Evolutionary conservation across 2,329 filamentous ascomycete species (phyloP).

Genomic region (Colletotrichum sp.): DNA sequence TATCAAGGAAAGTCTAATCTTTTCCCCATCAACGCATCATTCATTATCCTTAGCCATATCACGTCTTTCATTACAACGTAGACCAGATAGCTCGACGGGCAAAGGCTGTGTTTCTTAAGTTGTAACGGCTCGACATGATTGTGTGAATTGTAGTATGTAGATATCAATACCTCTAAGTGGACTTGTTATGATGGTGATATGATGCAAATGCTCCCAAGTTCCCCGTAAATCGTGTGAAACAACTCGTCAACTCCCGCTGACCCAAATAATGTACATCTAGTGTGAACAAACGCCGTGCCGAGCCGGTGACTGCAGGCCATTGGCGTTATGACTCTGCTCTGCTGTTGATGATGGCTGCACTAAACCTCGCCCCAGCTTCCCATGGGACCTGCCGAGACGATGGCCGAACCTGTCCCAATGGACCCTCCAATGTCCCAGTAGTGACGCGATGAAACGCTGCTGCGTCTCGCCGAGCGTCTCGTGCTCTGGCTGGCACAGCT

Average conservation of each 20-base stretch:
- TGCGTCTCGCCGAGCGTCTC: slow-evolving; percentile 71
- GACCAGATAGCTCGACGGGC: neutral
- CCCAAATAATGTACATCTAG: slow-evolving; percentile 7
- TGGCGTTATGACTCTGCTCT: neutral
- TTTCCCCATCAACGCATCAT: neutral
- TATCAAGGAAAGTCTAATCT: neutral
- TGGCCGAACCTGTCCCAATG: slow-evolving; percentile 75
- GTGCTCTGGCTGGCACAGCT: slow-evolving; percentile 92
- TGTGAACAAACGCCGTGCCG: neutral
- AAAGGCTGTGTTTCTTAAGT: neutral
- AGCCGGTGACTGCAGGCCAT: neutral
- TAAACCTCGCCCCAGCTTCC: slow-evolving; percentile 82
- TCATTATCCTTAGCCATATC: neutral
- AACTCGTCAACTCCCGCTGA: neutral
- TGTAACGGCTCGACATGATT: neutral
- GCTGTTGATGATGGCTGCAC: slow-evolving; percentile 7
- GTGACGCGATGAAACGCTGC: slow-evolving; percentile 76
- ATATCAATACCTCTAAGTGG: slow-evolving; percentile 1
- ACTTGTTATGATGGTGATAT: neutral
- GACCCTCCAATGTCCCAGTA: slow-evolving; percentile 93
- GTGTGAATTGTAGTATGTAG: neutral
- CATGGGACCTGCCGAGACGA: slow-evolving; percentile 70
- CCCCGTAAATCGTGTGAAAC: neutral
- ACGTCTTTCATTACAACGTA: neutral
- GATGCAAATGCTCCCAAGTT: neutral